phyloP scores from a whole-genome alignment of 2,329 filamentous ascomycete species.

The Aspergillus felis region DNA sequence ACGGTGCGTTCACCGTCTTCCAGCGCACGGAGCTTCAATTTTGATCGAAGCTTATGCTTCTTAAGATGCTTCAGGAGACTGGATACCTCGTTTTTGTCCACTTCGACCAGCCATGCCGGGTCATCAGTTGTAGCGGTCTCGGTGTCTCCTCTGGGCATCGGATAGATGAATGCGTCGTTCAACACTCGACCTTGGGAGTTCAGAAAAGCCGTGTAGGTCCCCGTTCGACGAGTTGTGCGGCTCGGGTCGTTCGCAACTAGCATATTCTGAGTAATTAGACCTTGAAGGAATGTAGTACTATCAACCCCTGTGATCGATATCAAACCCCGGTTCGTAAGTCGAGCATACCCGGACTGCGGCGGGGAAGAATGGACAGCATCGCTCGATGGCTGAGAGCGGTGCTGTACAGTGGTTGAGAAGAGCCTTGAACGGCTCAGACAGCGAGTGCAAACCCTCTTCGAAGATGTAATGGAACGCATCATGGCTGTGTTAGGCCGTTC shows the following conservation, averaged over 20 bases:
- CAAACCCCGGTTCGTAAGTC: slow-evolving; percentile 68
- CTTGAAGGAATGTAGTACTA: slow-evolving; percentile 80
- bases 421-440: slow-evolving; percentile 24
- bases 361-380: slow-evolving; percentile 29
- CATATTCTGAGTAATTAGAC: slow-evolving; percentile 74
- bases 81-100: slow-evolving; percentile 65
- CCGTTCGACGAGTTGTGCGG: slow-evolving; percentile 38
- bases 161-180: slow-evolving; percentile 88
- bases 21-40: slow-evolving; percentile 66
- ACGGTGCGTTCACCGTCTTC: slow-evolving; percentile 62
- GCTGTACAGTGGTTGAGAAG: slow-evolving; percentile 28
- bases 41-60: slow-evolving; percentile 80
- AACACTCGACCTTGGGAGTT: slow-evolving; percentile 80
- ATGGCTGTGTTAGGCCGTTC: slow-evolving; percentile 14
- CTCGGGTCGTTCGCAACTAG: slow-evolving; percentile 42
- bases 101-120: slow-evolving; percentile 70
- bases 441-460: slow-evolving; percentile 25
- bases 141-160: slow-evolving; percentile 40
- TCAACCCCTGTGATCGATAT: slow-evolving; percentile 77
- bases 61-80: slow-evolving; percentile 68
- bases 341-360: slow-evolving; percentile 45
- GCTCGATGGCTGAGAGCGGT: slow-evolving; percentile 14
- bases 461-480: slow-evolving; percentile 28
- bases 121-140: slow-evolving; percentile 18
- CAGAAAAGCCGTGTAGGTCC: slow-evolving; percentile 79